These are phyloP conservation scores for Asterionellopsis glacialis DNA, from an alignment of 108 stramenopile genomes.

Conservation along the genomic window DNA sequence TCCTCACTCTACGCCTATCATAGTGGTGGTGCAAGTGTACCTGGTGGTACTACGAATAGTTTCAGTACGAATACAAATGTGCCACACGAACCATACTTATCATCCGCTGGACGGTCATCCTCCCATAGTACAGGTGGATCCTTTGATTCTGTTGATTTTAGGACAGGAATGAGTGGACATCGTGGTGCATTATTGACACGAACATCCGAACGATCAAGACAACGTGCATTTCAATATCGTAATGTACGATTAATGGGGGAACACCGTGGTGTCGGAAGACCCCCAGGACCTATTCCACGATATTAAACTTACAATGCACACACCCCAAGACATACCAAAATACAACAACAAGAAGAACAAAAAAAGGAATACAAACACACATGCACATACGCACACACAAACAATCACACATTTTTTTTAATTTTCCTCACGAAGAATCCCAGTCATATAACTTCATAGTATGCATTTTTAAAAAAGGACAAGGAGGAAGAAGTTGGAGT, in stretches of 20 bases:
- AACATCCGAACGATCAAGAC: constrained; percentile 11
- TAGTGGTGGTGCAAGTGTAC: not conserved
- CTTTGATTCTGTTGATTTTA: constrained; percentile 37
- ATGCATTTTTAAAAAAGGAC: not conserved
- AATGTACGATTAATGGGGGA: constrained; percentile 37
- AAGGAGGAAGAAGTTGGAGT: no score
- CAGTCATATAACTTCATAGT: no score
- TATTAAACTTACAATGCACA: no score
- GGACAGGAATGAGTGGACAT: constrained; percentile 53
- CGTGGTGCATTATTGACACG: constrained; percentile 15
- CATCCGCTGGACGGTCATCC: not conserved
- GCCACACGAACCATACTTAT: no score
- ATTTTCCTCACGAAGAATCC: no score
- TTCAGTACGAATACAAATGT: no score
- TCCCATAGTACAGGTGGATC: constrained; percentile 17
- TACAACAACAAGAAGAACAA: no score
- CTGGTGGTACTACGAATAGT: no score
- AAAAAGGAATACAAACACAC: not conserved
- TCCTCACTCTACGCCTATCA: constrained; percentile 1
- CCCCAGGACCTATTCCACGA: not conserved
- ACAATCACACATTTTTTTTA: no score
- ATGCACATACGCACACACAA: not conserved
- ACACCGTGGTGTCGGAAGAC: constrained; percentile 24
- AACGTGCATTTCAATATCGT: not conserved
- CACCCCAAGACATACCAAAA: no score